These are phyloP conservation scores for Saccharum spontaneum DNA, from an alignment of 176 grass and related monocot genomes.

Conservation along the genomic window DNA sequence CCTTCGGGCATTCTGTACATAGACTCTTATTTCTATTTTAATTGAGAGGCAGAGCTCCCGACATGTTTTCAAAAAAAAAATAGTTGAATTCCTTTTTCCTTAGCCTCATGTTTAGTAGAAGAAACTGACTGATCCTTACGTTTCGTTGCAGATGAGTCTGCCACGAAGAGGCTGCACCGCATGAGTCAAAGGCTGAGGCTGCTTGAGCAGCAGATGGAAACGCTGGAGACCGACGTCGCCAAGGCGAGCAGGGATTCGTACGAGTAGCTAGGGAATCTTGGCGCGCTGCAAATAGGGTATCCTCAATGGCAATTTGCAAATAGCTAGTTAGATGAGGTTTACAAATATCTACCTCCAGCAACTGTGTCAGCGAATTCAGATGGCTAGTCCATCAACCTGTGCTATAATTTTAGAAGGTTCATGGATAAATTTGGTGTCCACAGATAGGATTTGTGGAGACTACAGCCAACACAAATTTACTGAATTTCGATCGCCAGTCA, in stretches of 20 bases:
- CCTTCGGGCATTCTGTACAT: too few relatives aligned
- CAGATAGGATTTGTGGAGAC: not conserved
- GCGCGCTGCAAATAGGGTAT: not conserved
- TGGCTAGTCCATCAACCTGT: not conserved
- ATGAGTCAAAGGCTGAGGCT: conserved; percentile 52
- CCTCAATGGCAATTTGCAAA: too few relatives aligned
- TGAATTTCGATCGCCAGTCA: too few relatives aligned
- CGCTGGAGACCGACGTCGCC: conserved; percentile 39
- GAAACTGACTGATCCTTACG: not conserved
- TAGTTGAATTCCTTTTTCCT: too few relatives aligned
- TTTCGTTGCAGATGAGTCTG: conserved; percentile 41
- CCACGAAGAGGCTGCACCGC: conserved; percentile 33
- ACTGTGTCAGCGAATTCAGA: not conserved
- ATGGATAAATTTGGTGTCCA: not conserved
- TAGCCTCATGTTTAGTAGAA: not conserved
- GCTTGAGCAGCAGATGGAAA: conserved; percentile 62
- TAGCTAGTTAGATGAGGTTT: not conserved
- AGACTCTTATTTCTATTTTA: too few relatives aligned
- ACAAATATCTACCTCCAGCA: not conserved
- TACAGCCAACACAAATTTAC: not conserved
- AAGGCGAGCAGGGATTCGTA: conserved; percentile 32
- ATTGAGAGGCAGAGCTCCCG: too few relatives aligned
- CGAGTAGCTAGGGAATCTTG: not conserved
- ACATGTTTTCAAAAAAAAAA: too few relatives aligned
- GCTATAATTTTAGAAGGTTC: not conserved